Percentiles rank a stretch among this genome's conserved stretches.
These are phyloP conservation scores for Lactarius psammicola DNA, from an alignment of 768 basidiomycete species.

Conservation along the genomic window DNA sequence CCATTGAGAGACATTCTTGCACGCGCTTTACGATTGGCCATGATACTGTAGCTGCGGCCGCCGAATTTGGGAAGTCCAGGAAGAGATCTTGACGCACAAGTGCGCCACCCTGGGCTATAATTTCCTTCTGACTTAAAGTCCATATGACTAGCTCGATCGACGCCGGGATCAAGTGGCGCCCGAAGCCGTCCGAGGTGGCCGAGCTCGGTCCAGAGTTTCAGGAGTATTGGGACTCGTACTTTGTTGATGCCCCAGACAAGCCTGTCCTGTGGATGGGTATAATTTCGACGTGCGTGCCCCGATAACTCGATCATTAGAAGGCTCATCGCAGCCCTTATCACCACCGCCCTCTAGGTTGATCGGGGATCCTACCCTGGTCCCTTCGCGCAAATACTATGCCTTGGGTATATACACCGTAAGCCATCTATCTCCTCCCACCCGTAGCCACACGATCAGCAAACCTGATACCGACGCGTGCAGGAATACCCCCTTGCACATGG, in stretches of 20 bases:
- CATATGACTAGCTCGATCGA: slow-evolving; percentile 29
- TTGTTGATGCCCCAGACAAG: slow-evolving; percentile 30
- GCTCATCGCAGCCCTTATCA: neutral
- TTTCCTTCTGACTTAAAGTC: neutral
- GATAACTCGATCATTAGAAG: neutral
- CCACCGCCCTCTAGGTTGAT: neutral
- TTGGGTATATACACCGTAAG: slow-evolving; percentile 16
- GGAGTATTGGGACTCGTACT: slow-evolving; percentile 30
- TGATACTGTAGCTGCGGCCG: slow-evolving; percentile 34
- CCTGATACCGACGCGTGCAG: neutral
- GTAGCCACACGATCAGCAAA: neutral
- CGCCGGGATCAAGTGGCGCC: slow-evolving; percentile 32
- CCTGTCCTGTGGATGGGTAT: slow-evolving; percentile 24
- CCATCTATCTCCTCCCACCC: neutral
- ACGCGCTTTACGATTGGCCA: neutral
- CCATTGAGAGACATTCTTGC: neutral
- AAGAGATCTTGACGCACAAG: slow-evolving; percentile 54
- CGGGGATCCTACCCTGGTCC: neutral
- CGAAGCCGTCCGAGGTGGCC: slow-evolving; percentile 28
- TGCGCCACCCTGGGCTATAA: slow-evolving; percentile 37
- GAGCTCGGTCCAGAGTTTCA: slow-evolving; percentile 30
- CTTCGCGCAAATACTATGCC: slow-evolving; percentile 26
- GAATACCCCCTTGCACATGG: slow-evolving; percentile 27
- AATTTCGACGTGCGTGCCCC: slow-evolving; percentile 23
- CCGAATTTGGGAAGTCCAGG: slow-evolving; percentile 38